Conservation (phyloP, 495 filamentous ascomycete genomes). For the Evernia prunastri region DNA sequence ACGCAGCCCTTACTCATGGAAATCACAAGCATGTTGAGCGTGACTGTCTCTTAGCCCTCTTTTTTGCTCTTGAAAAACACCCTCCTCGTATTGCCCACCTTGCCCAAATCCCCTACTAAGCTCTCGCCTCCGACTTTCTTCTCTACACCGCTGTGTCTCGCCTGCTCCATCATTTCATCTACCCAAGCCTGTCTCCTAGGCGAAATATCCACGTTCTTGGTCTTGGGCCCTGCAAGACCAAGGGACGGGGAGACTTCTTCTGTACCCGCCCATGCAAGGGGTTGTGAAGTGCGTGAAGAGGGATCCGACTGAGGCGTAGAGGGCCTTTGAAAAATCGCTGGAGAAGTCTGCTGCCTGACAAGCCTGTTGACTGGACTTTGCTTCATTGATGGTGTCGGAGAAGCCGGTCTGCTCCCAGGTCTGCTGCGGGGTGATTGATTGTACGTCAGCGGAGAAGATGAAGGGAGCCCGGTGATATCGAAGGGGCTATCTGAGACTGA, state of each 20-base stretch:
- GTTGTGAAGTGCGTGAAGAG: constrained; percentile 6
- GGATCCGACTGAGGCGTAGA: constrained; percentile 11
- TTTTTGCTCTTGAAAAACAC: constrained; percentile 22
- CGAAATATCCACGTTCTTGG: constrained; percentile 41
- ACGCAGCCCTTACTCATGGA: not conserved
- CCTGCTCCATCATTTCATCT: constrained; percentile 26
- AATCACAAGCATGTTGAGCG: not conserved
- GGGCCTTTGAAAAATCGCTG: not conserved
- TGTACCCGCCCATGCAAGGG: constrained; percentile 11
- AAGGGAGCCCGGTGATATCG: constrained; percentile 23
- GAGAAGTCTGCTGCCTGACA: not conserved
- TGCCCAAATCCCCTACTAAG: constrained; percentile 23
- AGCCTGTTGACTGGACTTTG: not conserved
- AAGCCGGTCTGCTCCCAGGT: constrained; percentile 15
- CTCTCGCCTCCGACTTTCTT: not conserved
- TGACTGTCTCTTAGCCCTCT: constrained; percentile 1
- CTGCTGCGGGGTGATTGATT: constrained; percentile 2
- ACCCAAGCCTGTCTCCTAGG: constrained; percentile 49
- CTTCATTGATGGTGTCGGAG: constrained; percentile 1
- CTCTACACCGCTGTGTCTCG: constrained; percentile 15
- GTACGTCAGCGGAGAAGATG: constrained; percentile 5
- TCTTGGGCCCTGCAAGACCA: constrained; percentile 44
- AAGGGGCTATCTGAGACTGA: constrained; percentile 25
- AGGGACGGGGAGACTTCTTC: constrained; percentile 30
- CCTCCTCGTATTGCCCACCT: constrained; percentile 25